Evolutionary conservation across 1,284 basidiomycete genomes (phyloP), one percentile per base, ranked within the genome.

Genomic region (Fomitopsis palustris): DNA sequence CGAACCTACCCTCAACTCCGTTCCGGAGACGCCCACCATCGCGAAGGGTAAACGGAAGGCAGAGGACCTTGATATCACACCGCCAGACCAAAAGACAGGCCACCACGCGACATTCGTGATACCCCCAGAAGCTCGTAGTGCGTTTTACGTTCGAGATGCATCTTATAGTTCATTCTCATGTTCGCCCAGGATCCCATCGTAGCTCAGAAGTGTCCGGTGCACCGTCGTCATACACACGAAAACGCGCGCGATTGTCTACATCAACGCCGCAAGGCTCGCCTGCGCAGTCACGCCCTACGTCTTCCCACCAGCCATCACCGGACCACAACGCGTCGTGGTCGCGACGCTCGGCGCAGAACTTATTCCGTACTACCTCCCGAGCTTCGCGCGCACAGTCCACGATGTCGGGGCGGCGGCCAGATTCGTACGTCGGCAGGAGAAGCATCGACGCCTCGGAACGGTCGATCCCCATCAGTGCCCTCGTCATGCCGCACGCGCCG

Each of bases 401-500:
- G 17, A 25, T 59, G 7, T 29, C 61, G 23, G 63, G 64, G 39
- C 55, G 62, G 47, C 54, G 57, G 25, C 41, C 61, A 21, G 67
- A 65, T 29, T 23, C 60, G 66, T 21, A 17, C 42, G 54, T 14
- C 7, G 14, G 54, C 16, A 69, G 67, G 51, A 65, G 66, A 25
- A 72, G 68, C 55, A 60, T 68, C 29, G 49, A 52, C 31, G 49
- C 33, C 43, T 73, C 72, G 2, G 67, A 73, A 56, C 63, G 69
- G 31, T 91, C 89, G n/a, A 89, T 92, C 39, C 89, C 89, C 6
- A 81, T 92, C 56, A 87, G 85, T 55, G 89, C 89, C 5, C 77
- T 90, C 61, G 78, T 92, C 45, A 84, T 86, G 12, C 89, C 90
- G 0, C 89, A 88, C 67, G 87, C 87, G 25, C 89, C 88, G 2